Conservation (phyloP, 1,139 yeast species). For the Kodamaea anthophila region DNA sequence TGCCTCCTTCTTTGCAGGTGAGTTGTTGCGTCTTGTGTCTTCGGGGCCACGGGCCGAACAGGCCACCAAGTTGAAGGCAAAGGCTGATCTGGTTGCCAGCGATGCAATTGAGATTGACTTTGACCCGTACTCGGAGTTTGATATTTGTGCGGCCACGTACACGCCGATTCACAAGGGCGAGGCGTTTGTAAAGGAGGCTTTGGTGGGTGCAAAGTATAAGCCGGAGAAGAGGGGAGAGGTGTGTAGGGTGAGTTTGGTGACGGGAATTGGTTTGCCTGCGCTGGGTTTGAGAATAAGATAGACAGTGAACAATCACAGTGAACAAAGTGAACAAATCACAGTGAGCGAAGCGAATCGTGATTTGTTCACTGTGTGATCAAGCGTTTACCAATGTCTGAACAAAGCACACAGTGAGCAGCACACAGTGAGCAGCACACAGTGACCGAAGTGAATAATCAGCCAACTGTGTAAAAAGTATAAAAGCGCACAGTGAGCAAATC, state of each 20-base stretch:
- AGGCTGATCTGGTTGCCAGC: constrained; percentile 71
- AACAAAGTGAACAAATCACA: constrained; percentile 2
- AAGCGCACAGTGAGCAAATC: too few relatives aligned
- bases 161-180: constrained; percentile 85
- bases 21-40: constrained; percentile 62
- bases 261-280: constrained; percentile 90
- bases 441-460: too few relatives aligned
- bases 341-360: too few relatives aligned
- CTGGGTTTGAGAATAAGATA: constrained; percentile 74
- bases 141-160: constrained; percentile 77
- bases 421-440: too few relatives aligned
- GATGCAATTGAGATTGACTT: constrained; percentile 90
- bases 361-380: too few relatives aligned
- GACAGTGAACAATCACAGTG: too few relatives aligned
- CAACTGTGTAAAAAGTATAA: too few relatives aligned
- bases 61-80: constrained; percentile 75
- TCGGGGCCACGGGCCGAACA: constrained; percentile 83
- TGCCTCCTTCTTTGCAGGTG: constrained; percentile 86
- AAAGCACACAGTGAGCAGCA: too few relatives aligned
- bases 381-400: too few relatives aligned
- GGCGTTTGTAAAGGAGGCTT: constrained; percentile 67
- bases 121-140: constrained; percentile 88
- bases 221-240: constrained; percentile 69
- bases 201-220: constrained; percentile 87
- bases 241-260: constrained; percentile 70